Base-by-base conservation (phyloP, 148 eudicot genomes). In the Tetragonia tetragonoides region DNA sequence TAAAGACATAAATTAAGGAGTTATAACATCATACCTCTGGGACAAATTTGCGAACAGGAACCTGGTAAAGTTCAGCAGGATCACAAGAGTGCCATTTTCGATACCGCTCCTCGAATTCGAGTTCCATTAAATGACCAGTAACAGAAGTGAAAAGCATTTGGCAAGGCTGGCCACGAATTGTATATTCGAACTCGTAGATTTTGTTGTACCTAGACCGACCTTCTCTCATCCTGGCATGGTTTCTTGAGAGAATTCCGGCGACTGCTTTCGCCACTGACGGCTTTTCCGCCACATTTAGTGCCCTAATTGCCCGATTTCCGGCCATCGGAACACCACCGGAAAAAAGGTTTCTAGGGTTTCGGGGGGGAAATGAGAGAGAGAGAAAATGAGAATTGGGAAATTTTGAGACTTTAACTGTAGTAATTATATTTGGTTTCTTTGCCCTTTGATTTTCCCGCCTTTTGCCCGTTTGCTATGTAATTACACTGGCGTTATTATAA, bases 251-350 rank as follows among this genome's bases (percentile, higher is more conserved):
- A 49, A 93, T 93, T 67, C 84, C 90, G 7, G 99, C 73, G 23
- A 92, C 98, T 10, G 94, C 88, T 75, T 90, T 95, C 44, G 99
- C 99, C 66, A 95, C 99, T n/a, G 99, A 95, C 12, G 97, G 99
- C 85, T 95, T 95, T 83, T 95, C 99, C 79, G 99, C 99, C 67
- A 95, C 99, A 77, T 93, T 95, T 78, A 95, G 79, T 2, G 87
- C 99, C 83, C 91, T 82, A 23, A 95, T 83, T 42, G 86, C 63
- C n/a, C 91, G 85, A 64, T 77, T 80, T 40, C 89, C 83, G 73
- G 86, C 78, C 86, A 83, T 86, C 42, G 81, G 79, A 56, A 57
- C 69, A 39, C 78, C 73, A 70, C 65, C 61, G 40, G 77, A 56
- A 62, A 10, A 54, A 65, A 70, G 80, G 69, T 71, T 77, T 76